These are phyloP conservation scores for Ciborinia camelliae DNA, from an alignment of 2,329 filamentous ascomycete species.

Conservation along the genomic window DNA sequence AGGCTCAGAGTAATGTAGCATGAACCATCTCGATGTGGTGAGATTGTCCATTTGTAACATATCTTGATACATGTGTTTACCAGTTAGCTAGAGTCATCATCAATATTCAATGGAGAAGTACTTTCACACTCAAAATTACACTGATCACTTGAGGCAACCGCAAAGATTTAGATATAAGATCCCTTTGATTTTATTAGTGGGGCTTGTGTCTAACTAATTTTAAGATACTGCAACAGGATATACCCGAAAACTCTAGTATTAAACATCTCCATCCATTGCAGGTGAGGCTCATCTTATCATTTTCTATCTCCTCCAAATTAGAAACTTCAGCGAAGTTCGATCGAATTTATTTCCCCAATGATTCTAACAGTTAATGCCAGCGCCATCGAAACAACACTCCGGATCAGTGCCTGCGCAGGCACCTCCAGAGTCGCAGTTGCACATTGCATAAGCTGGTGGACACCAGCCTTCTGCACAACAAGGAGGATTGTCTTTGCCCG, in stretches of 20 bases:
- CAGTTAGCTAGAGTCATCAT: too few relatives aligned
- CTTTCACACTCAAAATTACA: not conserved
- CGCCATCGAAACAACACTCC: not conserved
- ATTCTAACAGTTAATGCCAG: not conserved
- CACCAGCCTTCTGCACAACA: not conserved
- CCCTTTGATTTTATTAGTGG: not conserved
- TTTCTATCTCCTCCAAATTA: not conserved
- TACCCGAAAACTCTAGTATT: conserved; percentile 3
- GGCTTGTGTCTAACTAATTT: not conserved
- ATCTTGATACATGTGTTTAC: too few relatives aligned
- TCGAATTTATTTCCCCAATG: not conserved
- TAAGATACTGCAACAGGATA: not conserved
- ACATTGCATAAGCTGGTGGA: not conserved
- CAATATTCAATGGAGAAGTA: too few relatives aligned
- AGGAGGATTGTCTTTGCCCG: accelerated
- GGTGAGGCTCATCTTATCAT: not conserved
- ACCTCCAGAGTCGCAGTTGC: not conserved
- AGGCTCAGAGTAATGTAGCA: too few relatives aligned
- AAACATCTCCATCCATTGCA: not conserved
- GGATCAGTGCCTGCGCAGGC: not conserved
- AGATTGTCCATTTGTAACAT: too few relatives aligned
- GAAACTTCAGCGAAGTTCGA: not conserved
- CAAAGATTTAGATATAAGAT: not conserved
- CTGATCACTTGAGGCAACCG: too few relatives aligned
- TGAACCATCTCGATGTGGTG: too few relatives aligned